Evolutionary conservation across 192 early-diverging fungal genomes (phyloP), one percentile per base, ranked within the genome.

Genomic region (Coemansia guatemalensis): DNA sequence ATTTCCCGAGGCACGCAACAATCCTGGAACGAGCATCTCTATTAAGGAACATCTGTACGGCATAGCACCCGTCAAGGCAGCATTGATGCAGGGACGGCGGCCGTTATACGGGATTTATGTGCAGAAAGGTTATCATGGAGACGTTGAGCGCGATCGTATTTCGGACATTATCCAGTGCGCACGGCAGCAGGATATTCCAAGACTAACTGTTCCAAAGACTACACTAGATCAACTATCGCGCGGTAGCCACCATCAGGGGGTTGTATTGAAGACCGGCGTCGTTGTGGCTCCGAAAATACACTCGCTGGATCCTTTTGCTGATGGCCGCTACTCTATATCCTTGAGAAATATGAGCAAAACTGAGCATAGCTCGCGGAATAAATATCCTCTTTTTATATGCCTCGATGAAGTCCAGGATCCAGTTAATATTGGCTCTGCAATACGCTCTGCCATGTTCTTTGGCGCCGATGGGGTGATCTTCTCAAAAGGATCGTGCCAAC

Each of bases 361-460:
- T 24, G 44, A 21, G 47, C 55, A 54, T 20, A 24, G 56, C 29
- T 39, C 76, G 35, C 67, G 71, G 25, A 60, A 73, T 26, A 67
- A 47, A 33, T 62, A 64, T 35, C 78, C 78, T n/a, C 65, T 81
- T 25, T 71, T 68, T 61, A 29, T 81, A 24, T 58, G 18, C 32
- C 53, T 71, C 25, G 65, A 71, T 47, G 35, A 60, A 17, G 67
- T 81, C 25, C 73, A 81, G 56, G 78, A 81, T 25, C 39, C 51
- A 33, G 64, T 55, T 32, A 81, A 81, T 47, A 44, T 81, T 20
- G 78, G 78, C 6, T 81, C 78, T 24, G 71, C 74, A 5, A 48
- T 81, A 18, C 64, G 81, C 47, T 69, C 81, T 35, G 75, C 75
- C 17, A 25, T 74, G 62, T 82, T 70, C 52, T 78, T 82, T 69